Conservation (phyloP, 108 stramenopile species). For the Stephanodiscus minutulus region DNA sequence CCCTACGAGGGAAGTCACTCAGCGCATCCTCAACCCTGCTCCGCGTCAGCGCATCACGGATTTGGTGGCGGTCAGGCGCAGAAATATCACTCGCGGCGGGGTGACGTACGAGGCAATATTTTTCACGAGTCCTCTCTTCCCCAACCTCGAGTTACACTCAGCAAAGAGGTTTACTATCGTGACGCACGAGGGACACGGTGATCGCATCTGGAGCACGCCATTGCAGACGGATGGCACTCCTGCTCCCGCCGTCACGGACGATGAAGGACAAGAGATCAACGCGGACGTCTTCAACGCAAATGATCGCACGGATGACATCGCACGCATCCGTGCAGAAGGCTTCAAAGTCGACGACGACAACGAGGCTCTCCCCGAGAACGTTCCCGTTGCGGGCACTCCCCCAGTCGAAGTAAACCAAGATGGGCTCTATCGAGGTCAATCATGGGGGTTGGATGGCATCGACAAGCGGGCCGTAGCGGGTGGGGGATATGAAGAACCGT, state of each 20-base stretch:
- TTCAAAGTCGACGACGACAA: background rate
- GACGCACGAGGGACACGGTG: background rate
- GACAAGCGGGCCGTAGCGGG: background rate
- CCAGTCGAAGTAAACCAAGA: background rate
- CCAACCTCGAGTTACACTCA: background rate
- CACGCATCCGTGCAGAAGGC: background rate
- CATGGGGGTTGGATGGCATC: background rate
- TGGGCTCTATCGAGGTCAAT: background rate
- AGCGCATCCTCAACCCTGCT: background rate
- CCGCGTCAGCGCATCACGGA: background rate
- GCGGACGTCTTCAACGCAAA: background rate
- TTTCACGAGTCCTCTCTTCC: background rate
- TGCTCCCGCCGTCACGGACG: background rate
- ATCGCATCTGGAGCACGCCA: no score
- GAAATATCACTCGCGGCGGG: background rate
- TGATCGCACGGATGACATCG: background rate
- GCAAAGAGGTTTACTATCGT: background rate
- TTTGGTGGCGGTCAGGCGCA: background rate
- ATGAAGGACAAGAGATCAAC: background rate
- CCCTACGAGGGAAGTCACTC: background rate
- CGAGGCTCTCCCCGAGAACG: background rate
- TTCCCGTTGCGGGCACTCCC: background rate
- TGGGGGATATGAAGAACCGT: background rate
- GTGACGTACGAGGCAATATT: background rate
- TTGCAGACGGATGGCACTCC: background rate